Base-by-base conservation (phyloP, 2,329 filamentous ascomycete genomes). In the Penicillium capsulatum region DNA sequence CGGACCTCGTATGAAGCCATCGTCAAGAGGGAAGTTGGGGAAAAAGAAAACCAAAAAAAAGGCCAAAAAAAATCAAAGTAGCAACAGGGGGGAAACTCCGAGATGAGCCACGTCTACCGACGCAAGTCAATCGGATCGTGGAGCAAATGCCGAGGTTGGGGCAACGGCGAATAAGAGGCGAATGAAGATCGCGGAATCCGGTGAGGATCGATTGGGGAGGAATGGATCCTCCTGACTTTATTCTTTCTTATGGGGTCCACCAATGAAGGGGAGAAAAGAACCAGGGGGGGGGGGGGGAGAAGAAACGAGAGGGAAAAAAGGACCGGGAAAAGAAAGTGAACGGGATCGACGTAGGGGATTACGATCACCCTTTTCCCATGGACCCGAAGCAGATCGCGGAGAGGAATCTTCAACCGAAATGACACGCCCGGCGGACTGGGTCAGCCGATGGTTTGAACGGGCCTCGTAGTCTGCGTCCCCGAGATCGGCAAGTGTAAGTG, bases 141-240 rank as follows among this genome's bases (percentile, higher is more conserved):
- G 42, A 36, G 38, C 31, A 50, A 53, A 42, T 50, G 48, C 50
- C 50, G 50, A 53, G 50, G 48, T 51, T 48, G 38, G 43, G 37
- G 38, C 28, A 38, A 38, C 33, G 36, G 36, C 38, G 42, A 40
- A 41, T 38, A 29, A 34, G 31, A 29, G 31, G 35, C 40, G 40
- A 45, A 40, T 44, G 44, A 45, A 50, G 49, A 48, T 53, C 49
- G 31, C 44, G 32, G 48, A 53, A 51, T 49, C 41, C 38, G 31
- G 43, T 40, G 41, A 45, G 46, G 42, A 47, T 28, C 15, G 24
- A 20, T 11, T 9, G 14, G 33, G 24, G 17, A 24, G 35, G 35
- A 32, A 31, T 8, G 16, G 28, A 34, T 17, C 33, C 17, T n/a
- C 22, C 36, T 17, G 3, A 34, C 22, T 14, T 22, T 40, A 7